Percentiles rank a stretch among this genome's conserved stretches.
Evolutionary conservation across 169 alveolate species (phyloP).

Genomic region (Plasmodium gallinaceum): DNA sequence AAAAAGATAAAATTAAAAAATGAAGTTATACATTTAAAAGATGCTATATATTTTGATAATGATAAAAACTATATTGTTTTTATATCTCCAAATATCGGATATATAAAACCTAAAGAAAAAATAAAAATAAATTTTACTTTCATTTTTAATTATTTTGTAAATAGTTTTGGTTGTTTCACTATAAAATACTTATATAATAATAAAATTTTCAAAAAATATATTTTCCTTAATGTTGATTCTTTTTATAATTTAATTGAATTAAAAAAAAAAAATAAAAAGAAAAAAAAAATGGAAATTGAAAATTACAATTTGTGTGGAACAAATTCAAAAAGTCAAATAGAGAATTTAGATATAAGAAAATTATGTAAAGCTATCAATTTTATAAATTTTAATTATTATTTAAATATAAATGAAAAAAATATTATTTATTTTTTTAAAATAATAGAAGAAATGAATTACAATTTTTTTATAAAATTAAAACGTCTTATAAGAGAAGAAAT

Average conservation of each 20-base stretch:
- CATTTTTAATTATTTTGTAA: constrained; percentile 23
- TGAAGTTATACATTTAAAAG: constrained; percentile 25
- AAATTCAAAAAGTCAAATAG: neutral
- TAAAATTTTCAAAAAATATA: constrained; percentile 2
- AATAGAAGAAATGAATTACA: neutral
- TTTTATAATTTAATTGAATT: neutral
- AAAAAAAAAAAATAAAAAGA: neutral
- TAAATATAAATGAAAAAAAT: neutral
- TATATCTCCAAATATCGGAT: constrained; percentile 41
- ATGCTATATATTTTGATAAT: constrained; percentile 32
- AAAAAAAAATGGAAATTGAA: neutral
- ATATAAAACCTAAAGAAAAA: constrained; percentile 43
- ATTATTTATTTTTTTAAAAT: neutral
- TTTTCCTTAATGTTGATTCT: constrained; percentile 23
- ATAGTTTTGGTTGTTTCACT: constrained; percentile 42
- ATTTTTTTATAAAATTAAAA: neutral
- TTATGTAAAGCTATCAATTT: neutral
- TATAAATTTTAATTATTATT: neutral
- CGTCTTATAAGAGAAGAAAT: neutral
- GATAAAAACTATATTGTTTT: constrained; percentile 24
- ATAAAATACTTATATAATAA: constrained; percentile 22
- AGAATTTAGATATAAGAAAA: neutral
- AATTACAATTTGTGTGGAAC: neutral
- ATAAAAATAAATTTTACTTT: constrained; percentile 24
- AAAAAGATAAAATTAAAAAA: constrained; percentile 29